Evolutionary conservation across 1,284 basidiomycete species (phyloP), one percentile per base, ranked within the genome.

Genomic region (Sanghuangporus weigelae): DNA sequence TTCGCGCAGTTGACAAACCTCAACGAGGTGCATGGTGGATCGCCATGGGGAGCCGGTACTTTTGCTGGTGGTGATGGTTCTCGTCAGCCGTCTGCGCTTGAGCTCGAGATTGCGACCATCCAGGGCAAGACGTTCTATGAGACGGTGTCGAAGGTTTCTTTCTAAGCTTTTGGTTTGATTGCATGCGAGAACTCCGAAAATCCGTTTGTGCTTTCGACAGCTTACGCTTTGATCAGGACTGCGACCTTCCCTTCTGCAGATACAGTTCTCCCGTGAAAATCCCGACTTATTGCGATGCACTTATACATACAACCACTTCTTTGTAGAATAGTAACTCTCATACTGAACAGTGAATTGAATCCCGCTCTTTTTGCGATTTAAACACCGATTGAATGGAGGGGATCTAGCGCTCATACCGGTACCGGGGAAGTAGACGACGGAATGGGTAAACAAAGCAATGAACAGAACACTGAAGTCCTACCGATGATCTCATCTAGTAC

Each of bases 11-110:
- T 93, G 67, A 75, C 83, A 40, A 82, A 84, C 76, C 64, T 90
- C 59, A 74, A 71, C 12, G 84, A 87, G 74, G 80, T 89, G 60
- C 89, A 85, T 71, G 93, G 93, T 71, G 89, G 89, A 44, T 86
- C 82, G 65, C 81, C 86, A n/a, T 90, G 85, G 87, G 89, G 89
- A 67, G 85, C 88, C 38, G 89, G 88, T 39, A 88, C 88, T 48
- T 81, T 87, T 71, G 84, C 89, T 53, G 81, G 76, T 60, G 70
- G 78, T 48, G 83, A 87, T 69, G 90, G 90, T 59, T 80, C 81
- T 38, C 84, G 88, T 66, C 77, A 82, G 69, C 86, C 91, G 23
- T 76, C 79, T 36, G 71, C 76, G 7, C 81, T 84, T 67, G 92
- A 95, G 77, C 73, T 85, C 67, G 80, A 83, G 67, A 74, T 92